Conservation (phyloP, 2,329 filamentous ascomycete genomes). For the Sporothrix pseudoabietina region DNA sequence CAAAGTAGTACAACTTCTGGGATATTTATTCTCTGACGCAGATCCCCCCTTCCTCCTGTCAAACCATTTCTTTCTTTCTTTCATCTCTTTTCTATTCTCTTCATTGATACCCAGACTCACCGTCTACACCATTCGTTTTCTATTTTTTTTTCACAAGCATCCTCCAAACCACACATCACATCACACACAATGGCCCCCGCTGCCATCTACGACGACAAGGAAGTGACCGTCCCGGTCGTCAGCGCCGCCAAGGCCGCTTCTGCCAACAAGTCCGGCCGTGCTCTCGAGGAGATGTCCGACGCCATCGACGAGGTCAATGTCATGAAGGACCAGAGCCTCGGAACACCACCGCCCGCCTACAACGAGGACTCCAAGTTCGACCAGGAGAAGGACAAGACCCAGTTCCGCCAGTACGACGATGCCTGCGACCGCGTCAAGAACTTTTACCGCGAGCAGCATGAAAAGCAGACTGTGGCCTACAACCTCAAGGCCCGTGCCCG, state of each 20-base stretch:
- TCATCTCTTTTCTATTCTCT: not conserved
- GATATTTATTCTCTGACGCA: conserved; percentile 12
- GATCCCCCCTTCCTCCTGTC: not conserved
- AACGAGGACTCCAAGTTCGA: conserved; percentile 39
- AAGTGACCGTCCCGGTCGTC: conserved; percentile 23
- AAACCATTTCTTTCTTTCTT: not conserved
- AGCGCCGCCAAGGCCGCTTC: conserved; percentile 28
- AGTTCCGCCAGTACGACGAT: conserved; percentile 71
- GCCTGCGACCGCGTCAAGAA: conserved; percentile 82
- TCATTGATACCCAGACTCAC: not conserved
- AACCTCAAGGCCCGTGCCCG: conserved; percentile 77
- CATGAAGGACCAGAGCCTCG: conserved; percentile 35
- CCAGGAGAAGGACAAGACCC: conserved; percentile 41
- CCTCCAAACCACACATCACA: not conserved
- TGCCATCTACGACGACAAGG: conserved; percentile 37
- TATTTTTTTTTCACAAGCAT: not conserved
- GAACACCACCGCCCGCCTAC: conserved; percentile 28
- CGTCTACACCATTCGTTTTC: not conserved
- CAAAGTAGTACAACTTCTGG: not conserved
- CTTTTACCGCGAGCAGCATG: conserved; percentile 77
- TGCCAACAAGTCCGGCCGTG: conserved; percentile 34
- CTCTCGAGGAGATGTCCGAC: conserved; percentile 43
- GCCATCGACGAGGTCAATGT: conserved; percentile 44
- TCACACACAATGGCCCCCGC: conserved; percentile 39
- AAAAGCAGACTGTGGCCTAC: conserved; percentile 77